These are phyloP conservation scores for Cyberlindnera nakhonratchasimensis DNA, from an alignment of 805 yeast species.

Conservation along the genomic window DNA sequence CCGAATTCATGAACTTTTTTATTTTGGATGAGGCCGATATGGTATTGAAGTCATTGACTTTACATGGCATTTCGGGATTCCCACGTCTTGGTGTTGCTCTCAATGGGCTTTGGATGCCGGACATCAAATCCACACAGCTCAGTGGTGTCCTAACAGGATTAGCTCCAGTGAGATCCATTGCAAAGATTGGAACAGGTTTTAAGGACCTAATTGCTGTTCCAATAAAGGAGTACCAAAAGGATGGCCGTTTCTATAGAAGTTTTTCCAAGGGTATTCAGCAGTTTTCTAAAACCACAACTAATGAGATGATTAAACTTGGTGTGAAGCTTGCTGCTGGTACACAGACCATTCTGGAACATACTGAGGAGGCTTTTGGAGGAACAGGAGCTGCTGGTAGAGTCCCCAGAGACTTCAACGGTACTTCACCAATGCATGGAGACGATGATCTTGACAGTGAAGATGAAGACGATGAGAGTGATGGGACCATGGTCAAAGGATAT, in stretches of 20 bases:
- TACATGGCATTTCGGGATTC: constrained; percentile 79
- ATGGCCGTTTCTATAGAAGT: constrained; percentile 65
- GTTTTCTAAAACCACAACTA: constrained; percentile 75
- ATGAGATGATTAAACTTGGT: constrained; percentile 77
- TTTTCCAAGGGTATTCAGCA: constrained; percentile 70
- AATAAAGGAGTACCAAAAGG: constrained; percentile 66
- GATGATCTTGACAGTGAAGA: constrained; percentile 3
- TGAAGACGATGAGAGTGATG: constrained; percentile 33
- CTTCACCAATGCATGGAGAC: not conserved
- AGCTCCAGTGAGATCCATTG: constrained; percentile 74
- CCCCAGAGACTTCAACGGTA: constrained; percentile 8
- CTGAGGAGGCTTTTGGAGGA: constrained; percentile 79
- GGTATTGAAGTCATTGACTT: constrained; percentile 51
- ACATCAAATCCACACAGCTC: constrained; percentile 76
- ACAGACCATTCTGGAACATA: constrained; percentile 71
- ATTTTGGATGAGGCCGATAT: constrained; percentile 83
- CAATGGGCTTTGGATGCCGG: constrained; percentile 82
- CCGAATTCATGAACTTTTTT: constrained; percentile 86
- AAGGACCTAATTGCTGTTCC: constrained; percentile 73
- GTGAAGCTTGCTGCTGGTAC: constrained; percentile 87
- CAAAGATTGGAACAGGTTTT: constrained; percentile 75
- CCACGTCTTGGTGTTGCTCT: constrained; percentile 52
- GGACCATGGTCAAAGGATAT: constrained; percentile 12
- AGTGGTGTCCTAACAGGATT: constrained; percentile 80
- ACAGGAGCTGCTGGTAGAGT: constrained; percentile 53